Evolutionary conservation across 495 filamentous ascomycete genomes (phyloP).

Genomic region (Penicillium canariense): DNA sequence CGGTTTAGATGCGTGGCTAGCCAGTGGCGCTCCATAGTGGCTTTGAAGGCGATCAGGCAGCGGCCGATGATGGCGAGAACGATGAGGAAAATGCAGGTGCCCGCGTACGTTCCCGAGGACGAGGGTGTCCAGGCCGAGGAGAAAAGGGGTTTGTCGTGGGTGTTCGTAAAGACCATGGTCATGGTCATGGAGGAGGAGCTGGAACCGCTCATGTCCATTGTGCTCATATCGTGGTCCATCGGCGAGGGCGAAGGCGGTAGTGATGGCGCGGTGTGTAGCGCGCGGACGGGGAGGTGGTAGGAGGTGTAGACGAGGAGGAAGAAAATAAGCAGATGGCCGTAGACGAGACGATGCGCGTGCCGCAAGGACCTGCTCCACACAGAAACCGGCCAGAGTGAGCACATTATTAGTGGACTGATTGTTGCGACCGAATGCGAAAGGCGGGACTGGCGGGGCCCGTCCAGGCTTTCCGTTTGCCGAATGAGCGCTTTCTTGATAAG

Average conservation of each 20-base stretch:
- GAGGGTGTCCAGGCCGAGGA: slow-evolving; percentile 70
- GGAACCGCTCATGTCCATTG: slow-evolving; percentile 10
- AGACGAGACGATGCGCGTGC: neutral
- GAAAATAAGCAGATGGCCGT: neutral
- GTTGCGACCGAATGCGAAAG: neutral
- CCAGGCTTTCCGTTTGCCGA: neutral
- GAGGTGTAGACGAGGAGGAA: neutral
- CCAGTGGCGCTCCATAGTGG: slow-evolving; percentile 55
- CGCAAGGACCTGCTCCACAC: slow-evolving; percentile 1
- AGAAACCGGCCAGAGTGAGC: neutral
- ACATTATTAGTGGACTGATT: no score
- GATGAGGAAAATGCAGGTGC: slow-evolving; percentile 84
- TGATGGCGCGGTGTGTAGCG: neutral
- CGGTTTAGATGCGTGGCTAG: slow-evolving; percentile 64
- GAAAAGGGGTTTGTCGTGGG: slow-evolving; percentile 69
- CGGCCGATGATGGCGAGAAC: slow-evolving; percentile 67
- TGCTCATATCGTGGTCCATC: slow-evolving; percentile 17
- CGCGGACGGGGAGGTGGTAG: neutral
- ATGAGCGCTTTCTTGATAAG: slow-evolving; percentile 22
- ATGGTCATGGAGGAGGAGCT: slow-evolving; percentile 27
- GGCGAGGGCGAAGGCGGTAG: neutral
- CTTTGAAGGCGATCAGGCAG: slow-evolving; percentile 64
- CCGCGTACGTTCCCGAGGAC: slow-evolving; percentile 67
- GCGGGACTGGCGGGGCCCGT: slow-evolving; percentile 5
- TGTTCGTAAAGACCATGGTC: slow-evolving; percentile 58